Evolutionary conservation across 2,329 filamentous ascomycete species (phyloP), one percentile per base, ranked within the genome.

Genomic region (Arthroderma sp.): DNA sequence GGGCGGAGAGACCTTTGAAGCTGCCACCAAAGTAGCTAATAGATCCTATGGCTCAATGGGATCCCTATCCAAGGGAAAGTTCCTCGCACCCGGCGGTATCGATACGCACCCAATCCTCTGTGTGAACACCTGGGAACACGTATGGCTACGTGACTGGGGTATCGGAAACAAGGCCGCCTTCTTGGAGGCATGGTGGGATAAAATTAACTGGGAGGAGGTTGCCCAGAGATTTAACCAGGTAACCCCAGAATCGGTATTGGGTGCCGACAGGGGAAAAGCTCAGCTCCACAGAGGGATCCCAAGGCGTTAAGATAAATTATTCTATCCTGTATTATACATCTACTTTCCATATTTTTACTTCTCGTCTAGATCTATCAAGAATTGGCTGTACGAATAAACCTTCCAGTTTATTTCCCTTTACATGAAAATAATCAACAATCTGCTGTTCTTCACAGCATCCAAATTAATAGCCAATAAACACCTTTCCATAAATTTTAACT

Each of bases 81-180:
- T 48, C 44, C 51, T 65, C 40, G 65, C 65, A 3, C 64, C 61
- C 30, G 64, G 65, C 4, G 66, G 63, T 8, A 48, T 61, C n/a
- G 60, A 82, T 40, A 64, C 88, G 31, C 71, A 78, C 46, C 88
- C 89, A 8, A 71, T 96, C 49, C 69, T 98, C 55, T 95, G 89
- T 61, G 75, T 96, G 48, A 96, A 87, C 68, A 94, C 87, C 4
- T 98, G 91, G 91, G 82, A 96, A 70, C 91, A 96, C 66, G 81
- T 83, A 6, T 98, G 84, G 78, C 68, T 96, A 62, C 75, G 77
- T 45, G 87, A 96, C 63, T 95, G 84, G 64, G 82, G 82, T 4
- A 63, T 80, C 45, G 72, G 70, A 38, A 86, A 86, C 41, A 98
- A 95, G 77, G 70, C 72, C 43, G 66, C 70, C 43, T 98, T 78